A percentile compares a stretch with the other conserved stretches of the same genome.
phyloP scores from a whole-genome alignment of 176 grass and related monocot species.

The Triticum aestivum region IWGSC_CS_RefSeq_v2.1 NC_057814.1:142906201-142906700 shows the following conservation, averaged over 20 bases:
- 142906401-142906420: background rate
- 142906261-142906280: background rate
- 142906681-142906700: background rate
- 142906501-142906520: background rate
- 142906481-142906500: background rate
- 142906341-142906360: background rate
- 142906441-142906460: too few relatives aligned
- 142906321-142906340: background rate
- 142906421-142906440: background rate
- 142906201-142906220: too few relatives aligned
- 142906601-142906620: background rate
- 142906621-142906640: background rate
- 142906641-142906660: background rate
- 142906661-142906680: constrained; percentile 2
- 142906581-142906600: background rate
- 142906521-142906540: background rate
- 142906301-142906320: background rate
- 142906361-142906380: background rate
- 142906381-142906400: background rate
- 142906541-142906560: background rate
- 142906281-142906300: background rate
- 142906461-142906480: background rate
- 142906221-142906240: background rate
- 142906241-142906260: background rate
- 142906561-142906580: background rate